Conservation (phyloP, 768 basidiomycete genomes). For the Collybia sp. region DNA sequence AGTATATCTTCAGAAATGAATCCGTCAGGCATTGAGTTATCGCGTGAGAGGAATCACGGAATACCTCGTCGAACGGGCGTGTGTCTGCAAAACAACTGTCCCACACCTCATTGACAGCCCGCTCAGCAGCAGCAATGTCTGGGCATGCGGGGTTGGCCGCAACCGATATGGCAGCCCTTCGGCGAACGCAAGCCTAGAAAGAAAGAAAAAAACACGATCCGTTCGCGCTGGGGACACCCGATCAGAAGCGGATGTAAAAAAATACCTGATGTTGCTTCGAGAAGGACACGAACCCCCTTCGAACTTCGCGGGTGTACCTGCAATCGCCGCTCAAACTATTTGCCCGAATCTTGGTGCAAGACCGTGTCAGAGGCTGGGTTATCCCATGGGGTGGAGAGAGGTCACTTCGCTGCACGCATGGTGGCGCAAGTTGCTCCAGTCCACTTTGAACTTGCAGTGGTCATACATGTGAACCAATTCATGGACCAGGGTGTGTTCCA, state of each 20-base stretch:
- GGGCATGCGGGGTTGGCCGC: constrained; percentile 77
- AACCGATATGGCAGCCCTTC: constrained; percentile 82
- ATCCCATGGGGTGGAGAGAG: constrained; percentile 4
- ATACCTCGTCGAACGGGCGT: constrained; percentile 93
- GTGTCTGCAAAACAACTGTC: constrained; percentile 95
- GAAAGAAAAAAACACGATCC: not conserved
- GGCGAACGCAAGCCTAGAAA: constrained; percentile 89
- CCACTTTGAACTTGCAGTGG: constrained; percentile 89
- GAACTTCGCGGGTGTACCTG: constrained; percentile 75
- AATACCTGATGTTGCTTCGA: constrained; percentile 92
- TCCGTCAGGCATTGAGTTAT: too few relatives aligned
- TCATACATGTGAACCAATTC: constrained; percentile 96
- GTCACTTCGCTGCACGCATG: constrained; percentile 96
- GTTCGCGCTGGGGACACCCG: too few relatives aligned
- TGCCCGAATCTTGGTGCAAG: constrained; percentile 74
- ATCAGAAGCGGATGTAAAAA: constrained; percentile 1
- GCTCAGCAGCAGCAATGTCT: constrained; percentile 71
- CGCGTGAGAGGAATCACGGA: not conserved
- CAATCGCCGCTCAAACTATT: constrained; percentile 95
- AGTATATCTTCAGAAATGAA: not conserved
- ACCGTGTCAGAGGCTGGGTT: constrained; percentile 1
- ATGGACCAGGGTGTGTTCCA: constrained; percentile 92
- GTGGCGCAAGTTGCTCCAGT: constrained; percentile 87
- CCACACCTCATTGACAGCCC: constrained; percentile 94
- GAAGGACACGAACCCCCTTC: constrained; percentile 72